A percentile compares a stretch with the other conserved stretches of the same genome.
Conservation (phyloP, 495 filamentous ascomycete genomes). For the Podospora tetraspora region DNA sequence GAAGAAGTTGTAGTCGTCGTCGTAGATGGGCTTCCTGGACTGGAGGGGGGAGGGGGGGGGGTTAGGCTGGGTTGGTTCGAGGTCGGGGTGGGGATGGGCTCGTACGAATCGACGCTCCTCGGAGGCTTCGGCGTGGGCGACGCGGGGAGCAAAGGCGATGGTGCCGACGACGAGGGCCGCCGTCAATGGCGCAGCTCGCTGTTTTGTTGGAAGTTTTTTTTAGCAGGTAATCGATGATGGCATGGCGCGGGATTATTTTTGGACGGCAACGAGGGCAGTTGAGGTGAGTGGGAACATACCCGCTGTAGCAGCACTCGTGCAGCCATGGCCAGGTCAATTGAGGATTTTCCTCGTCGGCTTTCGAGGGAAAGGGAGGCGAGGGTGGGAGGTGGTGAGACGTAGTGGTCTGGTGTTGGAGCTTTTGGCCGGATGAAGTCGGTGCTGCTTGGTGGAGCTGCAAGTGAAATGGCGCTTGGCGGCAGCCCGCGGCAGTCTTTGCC, state of each 20-base stretch:
- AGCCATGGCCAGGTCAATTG: conserved; percentile 48
- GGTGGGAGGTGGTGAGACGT: not conserved
- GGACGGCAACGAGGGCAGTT: not conserved
- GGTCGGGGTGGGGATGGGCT: not conserved
- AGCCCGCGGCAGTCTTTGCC: not conserved
- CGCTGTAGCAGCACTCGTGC: conserved; percentile 49
- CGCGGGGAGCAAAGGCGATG: conserved; percentile 40
- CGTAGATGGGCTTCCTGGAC: conserved; percentile 83
- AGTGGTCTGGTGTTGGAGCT: not conserved
- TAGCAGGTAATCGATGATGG: conserved; percentile 5
- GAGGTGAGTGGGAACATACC: conserved; percentile 24
- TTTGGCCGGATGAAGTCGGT: not conserved
- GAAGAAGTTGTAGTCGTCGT: conserved; percentile 59
- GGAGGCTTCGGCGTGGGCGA: conserved; percentile 44
- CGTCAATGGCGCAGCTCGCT: conserved; percentile 45
- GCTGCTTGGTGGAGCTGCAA: conserved; percentile 2
- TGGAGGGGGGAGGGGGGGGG: conserved; percentile 15
- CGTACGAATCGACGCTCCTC: conserved; percentile 34
- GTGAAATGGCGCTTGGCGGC: conserved; percentile 8
- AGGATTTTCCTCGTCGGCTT: conserved; percentile 13
- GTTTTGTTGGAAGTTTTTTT: conserved; percentile 9
- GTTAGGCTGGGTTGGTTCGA: conserved; percentile 3
- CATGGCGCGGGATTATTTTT: not conserved
- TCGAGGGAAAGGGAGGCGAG: not conserved
- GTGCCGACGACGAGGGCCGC: conserved; percentile 42